phyloP scores from a whole-genome alignment of 129 eudicot species.

The Daucus carota region DH1_v3.0 NC_030385.2:42649501-42650000 shows the following conservation, averaged over 20 bases:
- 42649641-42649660: conserved; percentile 78
- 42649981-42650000: conserved; percentile 92
- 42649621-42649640: conserved; percentile 79
- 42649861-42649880: conserved; percentile 81
- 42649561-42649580: conserved; percentile 59
- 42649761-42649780: conserved; percentile 54
- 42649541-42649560: conserved; percentile 31
- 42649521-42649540: conserved; percentile 60
- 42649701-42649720: conserved; percentile 87
- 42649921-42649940: conserved; percentile 81
- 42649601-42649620: conserved; percentile 59
- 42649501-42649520: conserved; percentile 44
- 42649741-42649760: conserved; percentile 65
- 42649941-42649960: conserved; percentile 98
- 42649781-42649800: conserved; percentile 65
- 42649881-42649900: conserved; percentile 42
- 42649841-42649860: conserved; percentile 62
- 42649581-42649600: conserved; percentile 50
- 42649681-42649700: conserved; percentile 74
- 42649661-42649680: conserved; percentile 54
- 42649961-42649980: conserved; percentile 96
- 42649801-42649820: conserved; percentile 84
- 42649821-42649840: conserved; percentile 53
- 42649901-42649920: conserved; percentile 70
- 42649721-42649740: conserved; percentile 75